Conservation (phyloP, 177 flowering plant species). For the Vitis hybrid region DNA sequence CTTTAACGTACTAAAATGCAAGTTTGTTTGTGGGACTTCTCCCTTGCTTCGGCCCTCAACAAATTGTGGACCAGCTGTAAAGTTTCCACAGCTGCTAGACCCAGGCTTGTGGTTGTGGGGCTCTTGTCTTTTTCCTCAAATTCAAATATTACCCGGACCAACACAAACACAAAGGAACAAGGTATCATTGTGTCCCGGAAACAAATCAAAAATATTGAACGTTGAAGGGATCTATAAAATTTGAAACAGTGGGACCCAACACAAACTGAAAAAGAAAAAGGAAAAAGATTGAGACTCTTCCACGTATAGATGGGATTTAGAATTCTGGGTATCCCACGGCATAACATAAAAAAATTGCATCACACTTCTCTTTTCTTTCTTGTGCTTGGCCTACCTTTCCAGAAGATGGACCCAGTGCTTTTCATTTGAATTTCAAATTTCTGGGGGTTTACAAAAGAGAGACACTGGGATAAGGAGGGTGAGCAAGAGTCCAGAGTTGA, state of each 20-base stretch:
- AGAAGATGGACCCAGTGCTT: constrained; percentile 11
- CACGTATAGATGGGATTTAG: not conserved
- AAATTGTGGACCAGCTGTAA: no score
- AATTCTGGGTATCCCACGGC: constrained; percentile 6
- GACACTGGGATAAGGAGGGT: not conserved
- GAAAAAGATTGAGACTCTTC: constrained; percentile 1
- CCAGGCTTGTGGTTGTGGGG: no score
- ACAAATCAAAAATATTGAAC: constrained; percentile 4
- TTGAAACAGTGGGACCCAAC: constrained; percentile 18
- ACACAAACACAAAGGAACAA: no score
- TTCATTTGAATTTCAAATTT: constrained; percentile 51
- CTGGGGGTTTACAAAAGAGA: constrained; percentile 4
- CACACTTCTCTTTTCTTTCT: constrained; percentile 3
- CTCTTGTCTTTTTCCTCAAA: not conserved
- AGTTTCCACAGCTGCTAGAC: no score
- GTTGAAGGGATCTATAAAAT: constrained; percentile 2
- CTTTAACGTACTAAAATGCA: no score
- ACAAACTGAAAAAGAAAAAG: constrained; percentile 4
- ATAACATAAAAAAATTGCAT: constrained; percentile 1
- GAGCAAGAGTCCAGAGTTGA: constrained; percentile 10
- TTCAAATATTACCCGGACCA: constrained; percentile 6
- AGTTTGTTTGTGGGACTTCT: no score
- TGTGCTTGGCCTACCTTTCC: constrained; percentile 8
- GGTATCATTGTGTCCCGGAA: no score
- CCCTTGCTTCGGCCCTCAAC: no score